These are phyloP conservation scores for Thalassiosira mediterranea DNA, from an alignment of 352 stramenopile species.

Conservation along the genomic window DNA sequence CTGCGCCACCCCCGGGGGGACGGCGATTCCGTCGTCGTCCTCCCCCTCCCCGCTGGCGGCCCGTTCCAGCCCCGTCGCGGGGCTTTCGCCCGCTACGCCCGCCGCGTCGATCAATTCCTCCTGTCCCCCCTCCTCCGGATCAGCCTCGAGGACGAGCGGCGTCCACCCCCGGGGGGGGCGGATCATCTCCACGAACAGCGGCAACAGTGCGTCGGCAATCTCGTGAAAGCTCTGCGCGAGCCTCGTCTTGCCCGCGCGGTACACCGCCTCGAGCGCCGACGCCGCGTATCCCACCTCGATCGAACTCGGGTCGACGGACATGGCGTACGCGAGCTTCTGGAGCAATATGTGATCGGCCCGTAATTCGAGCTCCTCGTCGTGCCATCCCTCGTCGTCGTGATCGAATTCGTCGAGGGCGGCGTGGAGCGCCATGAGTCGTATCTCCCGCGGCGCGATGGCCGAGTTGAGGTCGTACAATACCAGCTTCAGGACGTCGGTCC, in stretches of 20 bases:
- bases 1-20: too few species aligned
- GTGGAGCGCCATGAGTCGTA: conserved; percentile 45
- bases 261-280: conserved; percentile 54
- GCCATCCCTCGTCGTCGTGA: conserved; percentile 47
- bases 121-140: neutral
- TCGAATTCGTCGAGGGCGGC: conserved; percentile 53
- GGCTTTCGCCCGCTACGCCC: too few species aligned
- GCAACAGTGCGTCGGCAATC: conserved; percentile 43
- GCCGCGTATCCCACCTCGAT: conserved; percentile 54
- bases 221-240: conserved; percentile 53
- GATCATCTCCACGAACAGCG: conserved; percentile 60
- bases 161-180: conserved; percentile 5
- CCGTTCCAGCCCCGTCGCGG: too few species aligned
- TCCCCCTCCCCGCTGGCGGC: too few species aligned
- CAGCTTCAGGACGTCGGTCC: conserved; percentile 49
- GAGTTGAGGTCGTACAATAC: conserved; percentile 66
- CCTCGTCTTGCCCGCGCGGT: conserved; percentile 27
- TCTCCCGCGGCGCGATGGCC: conserved; percentile 45
- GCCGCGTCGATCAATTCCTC: too few species aligned
- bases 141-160: too few species aligned
- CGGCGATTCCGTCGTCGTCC: too few species aligned
- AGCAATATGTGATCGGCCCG: conserved; percentile 58
- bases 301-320: conserved; percentile 25
- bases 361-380: conserved; percentile 61
- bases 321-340: conserved; percentile 55